phyloP scores from a whole-genome alignment of 2,329 filamentous ascomycete species.

The Furcasterigmium furcatum region DNA sequence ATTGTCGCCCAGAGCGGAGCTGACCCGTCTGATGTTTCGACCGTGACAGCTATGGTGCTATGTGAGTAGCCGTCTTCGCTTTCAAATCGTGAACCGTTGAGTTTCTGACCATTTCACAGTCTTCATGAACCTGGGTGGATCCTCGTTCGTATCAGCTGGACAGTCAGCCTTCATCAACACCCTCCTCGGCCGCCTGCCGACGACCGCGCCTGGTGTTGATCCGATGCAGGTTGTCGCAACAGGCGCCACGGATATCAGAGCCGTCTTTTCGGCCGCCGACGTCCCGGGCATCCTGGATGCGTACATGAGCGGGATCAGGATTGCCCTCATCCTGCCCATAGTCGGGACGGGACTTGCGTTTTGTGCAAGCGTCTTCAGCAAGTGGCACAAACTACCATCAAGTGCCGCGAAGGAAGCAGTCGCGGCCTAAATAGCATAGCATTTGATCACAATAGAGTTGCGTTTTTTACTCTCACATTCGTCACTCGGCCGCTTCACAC shows the following conservation, averaged over 20 bases:
- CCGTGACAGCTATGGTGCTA: slow-evolving; percentile 21
- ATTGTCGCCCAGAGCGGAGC: slow-evolving; percentile 32
- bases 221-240: slow-evolving; percentile 23
- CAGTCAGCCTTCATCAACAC: slow-evolving; percentile 34
- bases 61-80: slow-evolving; percentile 14
- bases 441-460: no score
- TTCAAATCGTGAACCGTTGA: background rate
- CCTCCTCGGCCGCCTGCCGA: slow-evolving; percentile 24
- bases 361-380: slow-evolving; percentile 19
- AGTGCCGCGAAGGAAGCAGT: background rate
- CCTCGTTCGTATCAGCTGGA: slow-evolving; percentile 38
- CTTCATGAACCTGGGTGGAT: slow-evolving; percentile 39
- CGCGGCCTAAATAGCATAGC: background rate
- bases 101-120: slow-evolving; percentile 14
- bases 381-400: slow-evolving; percentile 19
- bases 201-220: slow-evolving; percentile 5
- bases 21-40: slow-evolving; percentile 19
- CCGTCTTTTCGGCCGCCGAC: slow-evolving; percentile 38
- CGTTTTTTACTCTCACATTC: no score
- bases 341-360: slow-evolving; percentile 32
- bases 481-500: no score
- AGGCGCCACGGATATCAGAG: slow-evolving; percentile 49
- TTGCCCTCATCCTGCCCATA: slow-evolving; percentile 49
- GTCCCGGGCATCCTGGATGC: slow-evolving; percentile 48
- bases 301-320: slow-evolving; percentile 60